These are phyloP conservation scores for Penicillium dipodomyicola DNA, from an alignment of 495 filamentous ascomycete genomes.

Conservation along the genomic window DNA sequence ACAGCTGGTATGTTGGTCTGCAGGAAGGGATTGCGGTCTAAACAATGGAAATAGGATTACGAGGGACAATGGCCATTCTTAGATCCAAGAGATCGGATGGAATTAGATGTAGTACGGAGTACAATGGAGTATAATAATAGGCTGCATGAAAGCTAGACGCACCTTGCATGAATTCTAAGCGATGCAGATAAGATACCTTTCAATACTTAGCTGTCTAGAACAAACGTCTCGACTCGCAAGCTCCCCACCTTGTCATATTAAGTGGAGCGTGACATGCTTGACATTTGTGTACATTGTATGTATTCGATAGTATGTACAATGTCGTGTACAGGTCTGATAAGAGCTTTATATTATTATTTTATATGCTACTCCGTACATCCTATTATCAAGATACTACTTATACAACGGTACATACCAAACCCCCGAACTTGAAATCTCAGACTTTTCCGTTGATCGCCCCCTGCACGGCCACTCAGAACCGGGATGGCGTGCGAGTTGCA, in stretches of 20 bases:
- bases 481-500: constrained; percentile 17
- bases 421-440: constrained; percentile 4
- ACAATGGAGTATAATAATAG: background rate
- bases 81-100: background rate
- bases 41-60: constrained; percentile 8
- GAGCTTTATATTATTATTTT: background rate
- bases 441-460: constrained; percentile 7
- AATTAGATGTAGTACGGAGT: background rate
- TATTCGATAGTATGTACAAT: background rate
- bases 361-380: background rate
- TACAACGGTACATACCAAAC: background rate
- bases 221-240: constrained; percentile 4
- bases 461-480: constrained; percentile 28
- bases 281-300: constrained; percentile 3
- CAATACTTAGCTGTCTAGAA: background rate
- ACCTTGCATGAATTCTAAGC: background rate
- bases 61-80: background rate
- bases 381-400: background rate
- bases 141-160: background rate
- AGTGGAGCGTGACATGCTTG: constrained; percentile 8
- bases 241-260: constrained; percentile 3
- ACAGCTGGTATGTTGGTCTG: constrained; percentile 21
- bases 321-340: background rate
- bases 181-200: background rate
- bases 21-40: background rate